phyloP scores from a whole-genome alignment of 2,329 filamentous ascomycete species.

The Scopulariopsis brevicaulis region DNA sequence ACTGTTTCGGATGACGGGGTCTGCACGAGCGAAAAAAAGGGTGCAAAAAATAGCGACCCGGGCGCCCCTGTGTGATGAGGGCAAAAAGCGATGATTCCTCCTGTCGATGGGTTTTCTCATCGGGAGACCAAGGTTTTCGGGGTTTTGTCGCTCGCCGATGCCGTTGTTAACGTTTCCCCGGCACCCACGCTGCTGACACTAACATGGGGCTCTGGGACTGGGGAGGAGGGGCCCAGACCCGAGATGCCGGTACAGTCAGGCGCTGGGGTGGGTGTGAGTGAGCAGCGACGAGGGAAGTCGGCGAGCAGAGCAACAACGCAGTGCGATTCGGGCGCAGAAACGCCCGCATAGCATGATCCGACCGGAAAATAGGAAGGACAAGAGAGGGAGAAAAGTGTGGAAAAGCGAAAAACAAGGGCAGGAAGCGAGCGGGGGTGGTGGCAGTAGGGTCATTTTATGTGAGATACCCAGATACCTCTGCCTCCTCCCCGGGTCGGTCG shows the following conservation, averaged over 20 bases:
- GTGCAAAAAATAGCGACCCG: background rate
- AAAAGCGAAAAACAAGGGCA: conserved; percentile 5
- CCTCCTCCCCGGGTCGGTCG: background rate
- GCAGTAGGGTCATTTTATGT: conserved; percentile 16
- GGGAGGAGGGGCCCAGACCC: background rate
- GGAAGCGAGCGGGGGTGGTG: conserved; percentile 14
- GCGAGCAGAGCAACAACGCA: background rate
- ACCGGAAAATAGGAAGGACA: background rate
- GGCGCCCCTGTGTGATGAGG: background rate
- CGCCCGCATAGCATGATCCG: background rate
- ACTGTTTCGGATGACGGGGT: background rate
- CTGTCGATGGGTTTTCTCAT: background rate
- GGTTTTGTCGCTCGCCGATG: background rate
- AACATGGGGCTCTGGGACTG: background rate
- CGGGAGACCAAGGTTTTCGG: background rate
- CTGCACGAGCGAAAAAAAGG: background rate
- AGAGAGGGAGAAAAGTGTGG: background rate
- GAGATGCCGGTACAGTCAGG: background rate
- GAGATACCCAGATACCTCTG: conserved; percentile 6
- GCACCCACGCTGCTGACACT: background rate
- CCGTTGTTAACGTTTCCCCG: background rate
- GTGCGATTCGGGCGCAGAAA: background rate
- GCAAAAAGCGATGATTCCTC: background rate
- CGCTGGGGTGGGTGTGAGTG: background rate
- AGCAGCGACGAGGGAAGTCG: background rate